Conservation (phyloP, 495 filamentous ascomycete genomes). For the Aspergillus biplanus region DNA sequence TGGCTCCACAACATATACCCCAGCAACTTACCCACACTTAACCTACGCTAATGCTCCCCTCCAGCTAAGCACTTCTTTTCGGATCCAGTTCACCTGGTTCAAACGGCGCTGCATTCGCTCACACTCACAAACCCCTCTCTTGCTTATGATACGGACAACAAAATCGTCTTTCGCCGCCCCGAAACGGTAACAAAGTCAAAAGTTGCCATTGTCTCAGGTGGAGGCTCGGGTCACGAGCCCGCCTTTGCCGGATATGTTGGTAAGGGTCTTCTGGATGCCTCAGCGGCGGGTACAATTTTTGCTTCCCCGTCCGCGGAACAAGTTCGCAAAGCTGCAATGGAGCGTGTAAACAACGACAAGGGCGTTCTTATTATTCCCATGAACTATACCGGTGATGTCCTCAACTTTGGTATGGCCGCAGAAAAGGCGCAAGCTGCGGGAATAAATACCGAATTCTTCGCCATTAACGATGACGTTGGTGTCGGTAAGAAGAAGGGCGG, state of each 20-base stretch:
- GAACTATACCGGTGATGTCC: slow-evolving; percentile 77
- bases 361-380: slow-evolving; percentile 74
- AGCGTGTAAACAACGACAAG: slow-evolving; percentile 66
- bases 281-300: slow-evolving; percentile 92
- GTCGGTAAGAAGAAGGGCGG: slow-evolving; percentile 82
- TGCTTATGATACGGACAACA: slow-evolving; percentile 77
- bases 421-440: slow-evolving; percentile 89
- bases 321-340: slow-evolving; percentile 74
- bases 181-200: slow-evolving; percentile 51
- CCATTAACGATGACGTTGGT: slow-evolving; percentile 94
- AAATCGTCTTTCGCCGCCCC: slow-evolving; percentile 82
- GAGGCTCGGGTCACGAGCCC: slow-evolving; percentile 92
- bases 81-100: slow-evolving; percentile 79
- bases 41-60: slow-evolving; percentile 19
- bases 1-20: slow-evolving; percentile 19
- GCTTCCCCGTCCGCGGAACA: slow-evolving; percentile 88
- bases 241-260: slow-evolving; percentile 77
- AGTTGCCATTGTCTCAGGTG: slow-evolving; percentile 86
- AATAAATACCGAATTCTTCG: slow-evolving; percentile 83
- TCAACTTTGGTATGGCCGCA: slow-evolving; percentile 93
- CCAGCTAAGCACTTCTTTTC: slow-evolving; percentile 89
- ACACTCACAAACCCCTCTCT: slow-evolving; percentile 86
- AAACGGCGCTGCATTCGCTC: slow-evolving; percentile 72
- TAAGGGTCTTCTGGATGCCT: slow-evolving; percentile 77
- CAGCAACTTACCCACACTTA: neutral